Conservation (phyloP, 352 stramenopile species). For the Phytophthora sansomeana region DNA sequence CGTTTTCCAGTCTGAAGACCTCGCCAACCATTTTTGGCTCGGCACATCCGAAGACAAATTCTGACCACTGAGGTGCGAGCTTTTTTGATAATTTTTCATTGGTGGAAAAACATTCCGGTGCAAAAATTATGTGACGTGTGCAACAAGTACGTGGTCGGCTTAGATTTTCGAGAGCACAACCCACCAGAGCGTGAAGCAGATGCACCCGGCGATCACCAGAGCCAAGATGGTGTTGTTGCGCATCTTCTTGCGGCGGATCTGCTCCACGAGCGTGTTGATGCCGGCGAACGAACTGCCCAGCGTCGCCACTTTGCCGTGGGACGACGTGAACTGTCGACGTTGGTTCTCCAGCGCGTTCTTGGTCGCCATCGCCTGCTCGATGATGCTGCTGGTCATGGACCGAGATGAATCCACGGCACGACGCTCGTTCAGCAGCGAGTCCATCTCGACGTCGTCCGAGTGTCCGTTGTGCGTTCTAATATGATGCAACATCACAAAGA, state of each 20-base stretch:
- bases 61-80: constrained; percentile 14
- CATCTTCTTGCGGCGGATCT: constrained; percentile 96
- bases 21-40: constrained; percentile 37
- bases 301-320: constrained; percentile 82
- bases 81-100: constrained; percentile 20
- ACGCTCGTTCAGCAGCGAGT: constrained; percentile 84
- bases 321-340: constrained; percentile 86
- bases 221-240: constrained; percentile 97
- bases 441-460: constrained; percentile 76
- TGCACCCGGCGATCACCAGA: constrained; percentile 95
- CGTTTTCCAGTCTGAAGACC: constrained; percentile 33
- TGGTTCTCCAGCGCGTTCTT: constrained; percentile 92
- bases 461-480: constrained; percentile 51
- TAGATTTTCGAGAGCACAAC: constrained; percentile 79
- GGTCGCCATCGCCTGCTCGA: constrained; percentile 89
- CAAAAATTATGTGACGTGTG: constrained; percentile 22
- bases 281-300: constrained; percentile 93
- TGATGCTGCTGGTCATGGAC: constrained; percentile 84
- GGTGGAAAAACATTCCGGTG: constrained; percentile 14
- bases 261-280: constrained; percentile 96
- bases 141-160: constrained; percentile 6
- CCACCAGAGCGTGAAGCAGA: constrained; percentile 98
- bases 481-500: not conserved
- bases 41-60: constrained; percentile 19
- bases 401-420: constrained; percentile 82